Evolutionary conservation across 805 yeast species (phyloP).

Genomic region (Metschnikowia koreensis): DNA sequence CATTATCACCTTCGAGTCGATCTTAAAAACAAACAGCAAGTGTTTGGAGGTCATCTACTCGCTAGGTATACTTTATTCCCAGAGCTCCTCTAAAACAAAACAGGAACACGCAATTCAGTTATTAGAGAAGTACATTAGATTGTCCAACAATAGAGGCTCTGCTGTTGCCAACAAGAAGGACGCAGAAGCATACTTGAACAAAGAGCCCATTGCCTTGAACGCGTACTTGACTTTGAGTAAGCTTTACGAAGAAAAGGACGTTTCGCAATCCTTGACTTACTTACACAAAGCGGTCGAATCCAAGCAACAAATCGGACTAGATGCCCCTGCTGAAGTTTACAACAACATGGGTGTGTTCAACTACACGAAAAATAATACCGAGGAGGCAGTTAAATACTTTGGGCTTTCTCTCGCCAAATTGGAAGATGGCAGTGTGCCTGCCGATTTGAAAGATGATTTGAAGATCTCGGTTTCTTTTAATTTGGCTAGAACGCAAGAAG

Average conservation of each 20-base stretch:
- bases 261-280: slow-evolving; percentile 63
- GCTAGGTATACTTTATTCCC: slow-evolving; percentile 71
- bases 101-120: slow-evolving; percentile 55
- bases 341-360: slow-evolving; percentile 86
- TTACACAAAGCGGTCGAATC: slow-evolving; percentile 61
- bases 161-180: slow-evolving; percentile 24
- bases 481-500: slow-evolving; percentile 71
- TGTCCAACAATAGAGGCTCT: slow-evolving; percentile 51
- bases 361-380: slow-evolving; percentile 59
- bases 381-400: slow-evolving; percentile 57
- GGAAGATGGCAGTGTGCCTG: slow-evolving; percentile 34
- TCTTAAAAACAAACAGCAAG: slow-evolving; percentile 63
- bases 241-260: slow-evolving; percentile 64
- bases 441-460: slow-evolving; percentile 34
- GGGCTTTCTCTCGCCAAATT: slow-evolving; percentile 45
- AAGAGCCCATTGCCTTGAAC: slow-evolving; percentile 59
- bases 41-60: slow-evolving; percentile 72
- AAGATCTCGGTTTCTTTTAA: slow-evolving; percentile 51
- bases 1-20: slow-evolving; percentile 74
- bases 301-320: slow-evolving; percentile 40
- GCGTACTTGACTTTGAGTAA: slow-evolving; percentile 70
- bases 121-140: slow-evolving; percentile 67
- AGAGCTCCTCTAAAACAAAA: slow-evolving; percentile 40
- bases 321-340: slow-evolving; percentile 56
- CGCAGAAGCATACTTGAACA: slow-evolving; percentile 25